These are phyloP conservation scores for Tricholoma flavovirens DNA, from an alignment of 768 basidiomycete species.

Conservation along the genomic window DNA sequence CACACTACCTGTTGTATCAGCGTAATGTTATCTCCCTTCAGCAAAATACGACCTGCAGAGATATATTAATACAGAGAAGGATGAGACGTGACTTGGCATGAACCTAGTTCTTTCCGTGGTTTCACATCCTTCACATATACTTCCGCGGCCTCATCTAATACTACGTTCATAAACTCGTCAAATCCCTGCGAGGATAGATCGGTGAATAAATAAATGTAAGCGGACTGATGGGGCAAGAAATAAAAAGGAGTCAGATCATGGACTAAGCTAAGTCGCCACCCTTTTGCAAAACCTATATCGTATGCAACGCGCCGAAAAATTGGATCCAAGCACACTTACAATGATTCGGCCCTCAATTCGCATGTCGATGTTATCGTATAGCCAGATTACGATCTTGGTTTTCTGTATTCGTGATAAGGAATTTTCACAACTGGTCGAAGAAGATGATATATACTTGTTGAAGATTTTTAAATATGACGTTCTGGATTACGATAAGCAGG, in stretches of 20 bases:
- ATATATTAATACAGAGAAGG: not conserved
- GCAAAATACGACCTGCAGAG: constrained; percentile 77
- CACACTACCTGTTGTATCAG: constrained; percentile 71
- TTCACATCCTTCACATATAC: constrained; percentile 88
- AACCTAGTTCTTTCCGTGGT: constrained; percentile 80
- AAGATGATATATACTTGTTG: constrained; percentile 54
- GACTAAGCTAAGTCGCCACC: constrained; percentile 11
- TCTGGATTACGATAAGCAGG: constrained; percentile 37
- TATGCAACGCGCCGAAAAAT: constrained; percentile 19
- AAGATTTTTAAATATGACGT: constrained; percentile 97
- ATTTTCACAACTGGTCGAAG: constrained; percentile 4
- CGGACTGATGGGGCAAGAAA: not conserved
- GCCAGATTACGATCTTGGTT: constrained; percentile 85
- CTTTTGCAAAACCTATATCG: constrained; percentile 27
- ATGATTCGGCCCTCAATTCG: constrained; percentile 93
- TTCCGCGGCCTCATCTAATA: constrained; percentile 90
- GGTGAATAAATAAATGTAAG: constrained; percentile 5
- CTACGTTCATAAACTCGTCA: constrained; percentile 99
- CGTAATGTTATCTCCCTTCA: constrained; percentile 99
- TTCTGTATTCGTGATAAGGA: constrained; percentile 41
- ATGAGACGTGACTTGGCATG: constrained; percentile 18
- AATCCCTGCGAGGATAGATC: constrained; percentile 62
- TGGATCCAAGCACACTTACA: constrained; percentile 48
- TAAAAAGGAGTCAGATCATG: not conserved
- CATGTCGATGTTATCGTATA: constrained; percentile 97